Conservation (phyloP, 345 rosid species). For the Arabidopsis thaliana region TAIR10.1 NC_003070.9:3733001-3733500, state of each 20-base stretch:
- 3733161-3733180: background rate
- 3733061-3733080: constrained; percentile 39
- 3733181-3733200: background rate
- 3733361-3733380: constrained; percentile 21
- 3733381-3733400: background rate
- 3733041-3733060: constrained; percentile 23
- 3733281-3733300: constrained; percentile 18
- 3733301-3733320: background rate
- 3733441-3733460: constrained; percentile 7
- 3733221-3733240: constrained; percentile 1
- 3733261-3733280: constrained; percentile 39
- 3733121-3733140: constrained; percentile 26
- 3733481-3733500: background rate
- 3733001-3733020: background rate
- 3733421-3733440: constrained; percentile 96
- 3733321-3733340: too few relatives aligned
- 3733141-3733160: constrained; percentile 35
- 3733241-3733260: constrained; percentile 29
- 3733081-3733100: constrained; percentile 31
- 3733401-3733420: constrained; percentile 89
- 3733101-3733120: constrained; percentile 22
- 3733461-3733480: background rate
- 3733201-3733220: constrained; percentile 2
- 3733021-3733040: background rate
- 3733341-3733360: constrained; percentile 25